These are phyloP conservation scores for Penicillium griseofulvum DNA, from an alignment of 2,329 filamentous ascomycete genomes.

Conservation along the genomic window DNA sequence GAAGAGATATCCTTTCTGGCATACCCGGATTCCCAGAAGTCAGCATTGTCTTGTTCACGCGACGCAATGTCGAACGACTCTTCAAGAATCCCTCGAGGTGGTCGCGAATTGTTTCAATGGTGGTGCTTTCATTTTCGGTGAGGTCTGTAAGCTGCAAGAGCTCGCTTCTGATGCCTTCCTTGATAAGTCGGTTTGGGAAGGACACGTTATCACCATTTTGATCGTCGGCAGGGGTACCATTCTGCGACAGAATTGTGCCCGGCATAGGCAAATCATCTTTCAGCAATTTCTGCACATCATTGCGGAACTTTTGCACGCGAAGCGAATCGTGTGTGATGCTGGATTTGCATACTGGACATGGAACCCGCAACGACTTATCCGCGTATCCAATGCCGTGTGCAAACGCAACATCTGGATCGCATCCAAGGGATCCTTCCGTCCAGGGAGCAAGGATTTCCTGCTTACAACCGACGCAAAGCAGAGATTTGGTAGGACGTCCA, in stretches of 20 bases:
- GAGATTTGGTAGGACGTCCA: slow-evolving; percentile 39
- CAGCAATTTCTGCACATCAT: slow-evolving; percentile 54
- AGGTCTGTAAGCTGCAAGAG: background rate
- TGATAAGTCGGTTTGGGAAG: slow-evolving; percentile 57
- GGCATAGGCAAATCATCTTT: slow-evolving; percentile 57
- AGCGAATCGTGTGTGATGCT: slow-evolving; percentile 58
- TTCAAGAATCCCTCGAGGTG: background rate
- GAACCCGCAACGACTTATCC: slow-evolving; percentile 47
- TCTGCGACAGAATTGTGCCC: slow-evolving; percentile 61
- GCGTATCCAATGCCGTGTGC: slow-evolving; percentile 31
- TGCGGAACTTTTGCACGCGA: slow-evolving; percentile 60
- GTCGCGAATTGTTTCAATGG: background rate
- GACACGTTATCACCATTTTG: slow-evolving; percentile 31
- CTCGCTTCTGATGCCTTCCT: slow-evolving; percentile 22
- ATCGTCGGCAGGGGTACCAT: slow-evolving; percentile 49
- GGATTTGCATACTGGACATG: slow-evolving; percentile 54
- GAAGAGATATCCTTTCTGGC: slow-evolving; percentile 31
- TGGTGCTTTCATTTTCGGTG: background rate
- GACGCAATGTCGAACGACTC: background rate
- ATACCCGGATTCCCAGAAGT: slow-evolving; percentile 3
- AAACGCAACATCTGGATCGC: slow-evolving; percentile 25
- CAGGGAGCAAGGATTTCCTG: slow-evolving; percentile 52
- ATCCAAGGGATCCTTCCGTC: slow-evolving; percentile 48
- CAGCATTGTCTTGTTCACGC: slow-evolving; percentile 36
- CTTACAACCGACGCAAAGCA: slow-evolving; percentile 55